Percentiles rank a stretch among this genome's conserved stretches.
These are phyloP conservation scores for Phaeoacremonium minimum DNA, from an alignment of 2,329 filamentous ascomycete genomes.

Conservation along the genomic window DNA sequence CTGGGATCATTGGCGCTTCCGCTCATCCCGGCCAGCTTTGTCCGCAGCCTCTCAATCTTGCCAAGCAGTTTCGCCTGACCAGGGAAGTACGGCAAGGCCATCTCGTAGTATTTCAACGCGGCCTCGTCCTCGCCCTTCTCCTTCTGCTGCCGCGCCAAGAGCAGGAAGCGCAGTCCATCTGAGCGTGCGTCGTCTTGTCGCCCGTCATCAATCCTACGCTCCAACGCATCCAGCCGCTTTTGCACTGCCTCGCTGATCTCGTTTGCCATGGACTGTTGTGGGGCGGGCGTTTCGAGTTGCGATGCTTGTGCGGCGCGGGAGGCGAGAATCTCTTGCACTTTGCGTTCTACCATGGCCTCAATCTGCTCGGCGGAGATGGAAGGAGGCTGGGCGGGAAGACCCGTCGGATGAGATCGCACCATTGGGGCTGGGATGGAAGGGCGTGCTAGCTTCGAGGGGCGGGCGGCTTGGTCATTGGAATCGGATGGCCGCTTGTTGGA, in stretches of 20 bases:
- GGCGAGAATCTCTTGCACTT: constrained; percentile 84
- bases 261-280: constrained; percentile 19
- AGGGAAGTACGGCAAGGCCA: constrained; percentile 81
- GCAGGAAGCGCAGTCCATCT: constrained; percentile 77
- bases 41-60: constrained; percentile 62
- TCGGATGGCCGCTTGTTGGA: constrained; percentile 29
- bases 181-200: constrained; percentile 53
- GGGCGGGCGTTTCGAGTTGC: constrained; percentile 23
- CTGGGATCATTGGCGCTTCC: not conserved
- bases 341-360: constrained; percentile 87
- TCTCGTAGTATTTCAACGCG: constrained; percentile 80
- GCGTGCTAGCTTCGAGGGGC: constrained; percentile 45
- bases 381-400: constrained; percentile 13
- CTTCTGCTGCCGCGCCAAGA: constrained; percentile 91
- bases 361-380: constrained; percentile 70
- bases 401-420: not conserved
- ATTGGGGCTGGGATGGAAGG: constrained; percentile 18
- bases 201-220: constrained; percentile 74
- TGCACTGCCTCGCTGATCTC: constrained; percentile 75
- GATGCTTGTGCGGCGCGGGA: constrained; percentile 59
- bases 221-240: constrained; percentile 74
- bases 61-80: constrained; percentile 71
- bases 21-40: constrained; percentile 36
- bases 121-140: constrained; percentile 74
- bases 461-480: constrained; percentile 27